Conservation (phyloP, 2,329 filamentous ascomycete species). For the Alternaria gaisen region DNA sequence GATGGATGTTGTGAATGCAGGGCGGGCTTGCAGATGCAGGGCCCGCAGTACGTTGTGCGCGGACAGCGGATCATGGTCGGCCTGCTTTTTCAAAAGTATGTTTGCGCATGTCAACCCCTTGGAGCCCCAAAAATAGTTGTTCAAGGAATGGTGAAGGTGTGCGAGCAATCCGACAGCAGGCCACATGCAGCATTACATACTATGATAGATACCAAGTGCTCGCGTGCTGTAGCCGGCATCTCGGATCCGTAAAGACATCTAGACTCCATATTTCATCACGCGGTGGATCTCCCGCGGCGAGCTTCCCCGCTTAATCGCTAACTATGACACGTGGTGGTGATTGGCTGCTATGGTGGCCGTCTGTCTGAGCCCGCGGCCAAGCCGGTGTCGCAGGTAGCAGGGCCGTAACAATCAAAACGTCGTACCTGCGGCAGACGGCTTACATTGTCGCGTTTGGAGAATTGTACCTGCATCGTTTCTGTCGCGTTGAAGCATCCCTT, state of each 20-base stretch:
- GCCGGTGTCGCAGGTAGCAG: constrained; percentile 21
- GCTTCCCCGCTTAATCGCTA: constrained; percentile 13
- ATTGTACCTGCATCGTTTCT: constrained; percentile 26
- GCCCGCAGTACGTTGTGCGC: neutral
- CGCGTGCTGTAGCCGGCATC: constrained; percentile 12
- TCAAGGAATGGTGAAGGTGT: neutral
- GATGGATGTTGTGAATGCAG: constrained; percentile 3
- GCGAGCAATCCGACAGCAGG: neutral
- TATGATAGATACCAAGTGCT: neutral
- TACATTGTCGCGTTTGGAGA: neutral
- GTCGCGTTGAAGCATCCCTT: constrained; percentile 22
- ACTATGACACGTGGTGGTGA: constrained; percentile 21
- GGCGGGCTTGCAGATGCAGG: neutral
- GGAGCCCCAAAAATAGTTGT: neutral
- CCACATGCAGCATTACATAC: neutral
- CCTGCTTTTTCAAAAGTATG: constrained; percentile 3
- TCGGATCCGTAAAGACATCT: constrained; percentile 2
- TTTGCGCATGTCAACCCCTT: neutral
- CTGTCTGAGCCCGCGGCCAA: constrained; percentile 3
- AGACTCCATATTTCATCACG: constrained; percentile 9
- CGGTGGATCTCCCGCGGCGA: constrained; percentile 13
- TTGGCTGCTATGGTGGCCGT: constrained; percentile 15
- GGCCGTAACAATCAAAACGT: constrained; percentile 14
- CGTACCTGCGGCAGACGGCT: constrained; percentile 5
- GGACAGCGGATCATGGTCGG: neutral